A percentile compares a stretch with the other conserved stretches of the same genome.
Conservation (phyloP, 768 basidiomycete genomes). For the Suillus subaureus region DNA sequence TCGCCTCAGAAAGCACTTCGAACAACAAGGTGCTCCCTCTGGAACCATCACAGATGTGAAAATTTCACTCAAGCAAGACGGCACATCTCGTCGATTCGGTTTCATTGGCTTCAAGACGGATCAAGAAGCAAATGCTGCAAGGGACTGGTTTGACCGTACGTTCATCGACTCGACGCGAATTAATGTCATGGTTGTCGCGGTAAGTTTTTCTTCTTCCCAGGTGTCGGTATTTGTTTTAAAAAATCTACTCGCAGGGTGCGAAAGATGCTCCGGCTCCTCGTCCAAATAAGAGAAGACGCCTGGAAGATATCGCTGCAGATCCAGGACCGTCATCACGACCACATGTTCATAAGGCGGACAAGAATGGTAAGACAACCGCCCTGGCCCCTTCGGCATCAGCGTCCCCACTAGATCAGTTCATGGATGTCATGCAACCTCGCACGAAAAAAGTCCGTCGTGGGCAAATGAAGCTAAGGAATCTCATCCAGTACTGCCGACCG, state of each 20-base stretch:
- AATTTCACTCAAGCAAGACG: constrained; percentile 74
- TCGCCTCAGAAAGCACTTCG: constrained; percentile 68
- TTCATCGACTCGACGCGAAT: constrained; percentile 83
- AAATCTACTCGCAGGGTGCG: constrained; percentile 49
- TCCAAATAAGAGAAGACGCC: constrained; percentile 69
- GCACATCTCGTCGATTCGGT: constrained; percentile 83
- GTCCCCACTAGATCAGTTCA: constrained; percentile 60
- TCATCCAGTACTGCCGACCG: constrained; percentile 10
- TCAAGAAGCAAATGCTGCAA: constrained; percentile 71
- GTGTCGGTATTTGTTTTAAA: constrained; percentile 9
- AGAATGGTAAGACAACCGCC: constrained; percentile 11
- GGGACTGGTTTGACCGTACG: constrained; percentile 82
- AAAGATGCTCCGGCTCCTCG: constrained; percentile 69
- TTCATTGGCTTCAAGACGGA: constrained; percentile 90
- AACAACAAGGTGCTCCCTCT: constrained; percentile 57
- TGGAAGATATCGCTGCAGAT: constrained; percentile 22
- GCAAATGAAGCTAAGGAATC: constrained; percentile 52
- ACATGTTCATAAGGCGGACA: constrained; percentile 25
- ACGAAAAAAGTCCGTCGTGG: constrained; percentile 61
- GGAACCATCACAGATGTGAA: constrained; percentile 86
- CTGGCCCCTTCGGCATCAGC: constrained; percentile 29
- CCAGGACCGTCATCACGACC: not conserved
- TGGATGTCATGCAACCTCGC: constrained; percentile 73
- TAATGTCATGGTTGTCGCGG: constrained; percentile 78
- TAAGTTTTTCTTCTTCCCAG: constrained; percentile 36